Base-by-base conservation (phyloP, 164 flowering plant genomes). In the Houttuynia cordata region DNA sequence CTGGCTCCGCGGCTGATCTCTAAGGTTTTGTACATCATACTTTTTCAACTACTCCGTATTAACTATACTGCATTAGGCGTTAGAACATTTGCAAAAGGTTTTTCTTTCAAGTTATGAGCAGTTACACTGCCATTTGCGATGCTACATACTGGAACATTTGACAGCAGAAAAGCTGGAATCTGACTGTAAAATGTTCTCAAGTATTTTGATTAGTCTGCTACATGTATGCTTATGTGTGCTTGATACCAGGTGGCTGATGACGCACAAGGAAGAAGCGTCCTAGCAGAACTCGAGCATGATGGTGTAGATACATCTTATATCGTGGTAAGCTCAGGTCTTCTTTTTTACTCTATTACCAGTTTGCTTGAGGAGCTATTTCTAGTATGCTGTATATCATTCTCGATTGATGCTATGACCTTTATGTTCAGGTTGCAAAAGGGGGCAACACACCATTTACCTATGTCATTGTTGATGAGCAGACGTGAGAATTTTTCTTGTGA, bases 361-460 rank as follows among this genome's bases (percentile, higher is more conserved):
- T 53, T 39, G 24, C 0, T 37, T 8, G 13, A 10, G 30, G 22
- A 14, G 24, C 18, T 56, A 24, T 53, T 22, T 53, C 10, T 52
- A 5, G 6, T 52, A 19, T 22, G 24, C 12, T 52, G 22, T 3
- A 4, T 8, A 52, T 23, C 12, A 52, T 52, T 52, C 3, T 18
- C 6, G 24, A n/a, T 22, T 52, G n/a, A 17, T 4, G 10, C n/a
- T 52, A 4, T 19, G 10, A 15, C 57, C 15, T 54, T 71, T 68
- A 45, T 58, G 64, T 70, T 57, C 84, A 91, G 97, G 89, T 88
- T 59, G 77, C 97, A 17, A 55, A 80, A 70, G 86, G 67, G 55
- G 97, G 97, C 19, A 87, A 79, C 76, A 85, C 98, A 53, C 86
- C 92, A 42, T 88, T 91, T 68, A 78, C 92, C 55, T 91, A 88